Base-by-base conservation (phyloP, 441 rosid species). In the Adansonia rubrostipa region DNA sequence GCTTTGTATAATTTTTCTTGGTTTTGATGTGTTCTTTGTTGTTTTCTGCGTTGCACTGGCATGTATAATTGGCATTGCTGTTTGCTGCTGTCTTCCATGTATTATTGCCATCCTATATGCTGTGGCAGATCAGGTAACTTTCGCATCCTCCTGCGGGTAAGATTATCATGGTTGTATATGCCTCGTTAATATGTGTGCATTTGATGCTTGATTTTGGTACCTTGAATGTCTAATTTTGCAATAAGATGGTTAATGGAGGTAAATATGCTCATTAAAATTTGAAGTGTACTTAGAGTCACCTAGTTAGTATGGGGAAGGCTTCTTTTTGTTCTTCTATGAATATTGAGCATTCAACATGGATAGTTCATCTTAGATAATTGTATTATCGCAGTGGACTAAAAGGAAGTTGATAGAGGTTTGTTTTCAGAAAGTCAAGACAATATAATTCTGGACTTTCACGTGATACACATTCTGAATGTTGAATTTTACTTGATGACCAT, bases 81-180 rank as follows among this genome's bases (percentile, higher is more conserved):
- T 96, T 80, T 96, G 98, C 86, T 96, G 98, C 81, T 94, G 98
- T 83, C 97, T 96, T 82, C 99, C 99, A 15, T 96, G 99, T 81
- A 96, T 96, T 80, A 94, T 96, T 78, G 99, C 98, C 60, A 90
- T 96, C 80, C 79, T 94, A 47, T 94, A 96, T 87, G 99, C 98
- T 5, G 95, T 96, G 81, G 92, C 99, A 1, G 98, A 96, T 80
- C 96, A 96, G 96, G 99, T 94, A 90, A 40, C 66, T 85, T 80
- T 78, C 62, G 4, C n/a, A 24, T 82, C 22, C 66, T 10, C 3
- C 40, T 75, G 5, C 22, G 11, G 42, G 5, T 61, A 56, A 74
- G 40, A 10, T 75, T 53, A 44, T 24, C 70, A 56, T 73, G 40
- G 56, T 70, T 48, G 33, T 74, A 2, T 14, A 40, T 58, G 72